Evolutionary conservation across 129 eudicot species (phyloP).

Genomic region (Kitagawia praeruptora): DNA sequence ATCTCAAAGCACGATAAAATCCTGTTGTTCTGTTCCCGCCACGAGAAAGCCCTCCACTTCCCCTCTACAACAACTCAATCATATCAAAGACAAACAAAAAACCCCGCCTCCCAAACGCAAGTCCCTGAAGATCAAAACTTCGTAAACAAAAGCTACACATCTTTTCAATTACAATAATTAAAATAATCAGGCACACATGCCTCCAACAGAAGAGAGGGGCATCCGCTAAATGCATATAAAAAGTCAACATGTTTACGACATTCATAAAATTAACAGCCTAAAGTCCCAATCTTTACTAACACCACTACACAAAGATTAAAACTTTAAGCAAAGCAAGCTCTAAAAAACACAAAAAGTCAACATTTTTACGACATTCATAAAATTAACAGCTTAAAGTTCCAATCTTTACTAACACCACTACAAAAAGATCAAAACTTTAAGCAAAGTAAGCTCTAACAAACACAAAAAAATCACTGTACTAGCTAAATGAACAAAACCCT

Average conservation of each 20-base stretch:
- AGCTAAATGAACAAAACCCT: neutral
- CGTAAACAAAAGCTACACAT: neutral
- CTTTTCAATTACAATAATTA: neutral
- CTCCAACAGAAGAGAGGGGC: neutral
- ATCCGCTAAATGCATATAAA: neutral
- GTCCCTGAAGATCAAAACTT: constrained; percentile 1
- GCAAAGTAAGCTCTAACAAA: neutral
- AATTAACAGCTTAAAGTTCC: neutral
- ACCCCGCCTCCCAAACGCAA: constrained; percentile 6
- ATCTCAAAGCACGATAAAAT: constrained; percentile 5
- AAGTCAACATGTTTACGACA: neutral
- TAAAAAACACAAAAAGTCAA: neutral
- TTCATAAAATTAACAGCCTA: neutral
- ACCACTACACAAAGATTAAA: neutral
- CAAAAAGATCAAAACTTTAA: neutral
- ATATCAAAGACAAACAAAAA: neutral
- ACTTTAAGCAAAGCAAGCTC: neutral
- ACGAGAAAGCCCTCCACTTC: constrained; percentile 1
- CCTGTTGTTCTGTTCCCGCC: no score
- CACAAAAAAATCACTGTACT: neutral
- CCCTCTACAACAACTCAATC: neutral
- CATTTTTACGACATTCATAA: neutral
- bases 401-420: neutral
- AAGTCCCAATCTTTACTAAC: neutral
- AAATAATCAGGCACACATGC: neutral